A percentile compares a stretch with the other conserved stretches of the same genome.
Evolutionary conservation across 1,284 basidiomycete species (phyloP).

Genomic region (Termitomyces sp.): DNA sequence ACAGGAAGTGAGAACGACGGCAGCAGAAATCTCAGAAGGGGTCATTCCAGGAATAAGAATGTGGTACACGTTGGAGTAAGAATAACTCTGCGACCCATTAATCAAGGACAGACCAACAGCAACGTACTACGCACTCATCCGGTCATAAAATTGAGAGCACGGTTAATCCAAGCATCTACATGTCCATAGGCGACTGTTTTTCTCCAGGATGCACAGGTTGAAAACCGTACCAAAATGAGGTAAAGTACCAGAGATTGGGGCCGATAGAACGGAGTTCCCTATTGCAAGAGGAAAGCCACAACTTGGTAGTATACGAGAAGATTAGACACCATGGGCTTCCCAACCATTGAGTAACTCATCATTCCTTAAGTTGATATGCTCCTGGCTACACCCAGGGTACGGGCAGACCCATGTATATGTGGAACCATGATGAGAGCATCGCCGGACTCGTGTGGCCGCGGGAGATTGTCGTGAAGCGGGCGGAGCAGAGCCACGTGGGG

Average conservation of each 20-base stretch:
- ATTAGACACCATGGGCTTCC: no score
- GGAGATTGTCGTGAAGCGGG: no score
- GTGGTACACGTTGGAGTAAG: conserved; percentile 49
- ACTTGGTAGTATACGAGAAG: no score
- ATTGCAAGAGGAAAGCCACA: no score
- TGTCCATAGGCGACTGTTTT: conserved; percentile 1
- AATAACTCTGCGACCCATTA: conserved; percentile 21
- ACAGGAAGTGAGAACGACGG: conserved; percentile 75
- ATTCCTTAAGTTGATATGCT: no score
- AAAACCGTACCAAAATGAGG: conserved; percentile 53
- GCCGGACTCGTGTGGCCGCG: no score
- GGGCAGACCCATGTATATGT: no score
- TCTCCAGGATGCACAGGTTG: neutral
- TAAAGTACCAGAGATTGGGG: conserved; percentile 72
- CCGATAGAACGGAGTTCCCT: conserved; percentile 61
- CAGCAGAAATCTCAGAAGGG: conserved; percentile 72
- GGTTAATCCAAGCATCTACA: conserved; percentile 67
- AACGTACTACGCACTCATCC: conserved; percentile 43
- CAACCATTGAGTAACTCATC: no score
- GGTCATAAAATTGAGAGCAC: conserved; percentile 68
- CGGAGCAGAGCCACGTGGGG: no score
- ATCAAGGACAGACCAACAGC: neutral
- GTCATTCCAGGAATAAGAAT: conserved; percentile 79
- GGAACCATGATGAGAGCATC: no score
- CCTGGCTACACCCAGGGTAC: no score